phyloP scores from a whole-genome alignment of 495 filamentous ascomycete species.

The Penicillium paxilli region DNA sequence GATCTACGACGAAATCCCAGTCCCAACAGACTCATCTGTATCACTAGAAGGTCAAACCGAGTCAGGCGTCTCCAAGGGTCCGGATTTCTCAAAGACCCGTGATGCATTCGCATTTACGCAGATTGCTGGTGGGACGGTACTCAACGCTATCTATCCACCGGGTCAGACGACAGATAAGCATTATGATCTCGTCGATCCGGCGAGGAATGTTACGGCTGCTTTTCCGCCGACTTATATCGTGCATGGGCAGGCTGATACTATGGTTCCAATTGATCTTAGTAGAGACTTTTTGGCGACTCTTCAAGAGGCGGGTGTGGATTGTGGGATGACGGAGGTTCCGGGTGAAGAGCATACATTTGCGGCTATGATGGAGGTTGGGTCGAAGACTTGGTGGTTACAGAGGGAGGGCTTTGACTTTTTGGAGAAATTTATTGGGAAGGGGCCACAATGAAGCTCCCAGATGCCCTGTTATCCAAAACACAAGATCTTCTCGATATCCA shows the following conservation, averaged over 20 bases:
- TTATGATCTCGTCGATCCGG: constrained; percentile 27
- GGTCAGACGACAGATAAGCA: constrained; percentile 6
- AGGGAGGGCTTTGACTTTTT: constrained; percentile 39
- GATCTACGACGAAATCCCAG: constrained; percentile 27
- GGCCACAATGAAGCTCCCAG: constrained; percentile 6
- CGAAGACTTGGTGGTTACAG: constrained; percentile 35
- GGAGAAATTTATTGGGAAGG: constrained; percentile 28
- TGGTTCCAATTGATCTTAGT: constrained; percentile 32
- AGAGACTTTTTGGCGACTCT: constrained; percentile 19
- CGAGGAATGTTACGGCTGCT: constrained; percentile 7
- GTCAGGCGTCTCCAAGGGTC: constrained; percentile 17
- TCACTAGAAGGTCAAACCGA: constrained; percentile 35
- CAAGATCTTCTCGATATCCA: too few species aligned
- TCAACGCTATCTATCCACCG: constrained; percentile 24
- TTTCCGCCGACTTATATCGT: constrained; percentile 38
- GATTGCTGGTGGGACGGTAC: constrained; percentile 31
- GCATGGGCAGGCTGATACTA: constrained; percentile 28
- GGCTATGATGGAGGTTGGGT: constrained; percentile 34
- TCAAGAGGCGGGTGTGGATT: constrained; percentile 19
- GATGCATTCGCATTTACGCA: constrained; percentile 38
- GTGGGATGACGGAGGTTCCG: constrained; percentile 36
- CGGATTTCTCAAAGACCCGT: constrained; percentile 30
- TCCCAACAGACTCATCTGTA: constrained; percentile 31
- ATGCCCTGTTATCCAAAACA: too few species aligned
- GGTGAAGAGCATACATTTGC: constrained; percentile 40